Evolutionary conservation across 169 alveolate species (phyloP).

Genomic region (Eimeria falciformis): DNA sequence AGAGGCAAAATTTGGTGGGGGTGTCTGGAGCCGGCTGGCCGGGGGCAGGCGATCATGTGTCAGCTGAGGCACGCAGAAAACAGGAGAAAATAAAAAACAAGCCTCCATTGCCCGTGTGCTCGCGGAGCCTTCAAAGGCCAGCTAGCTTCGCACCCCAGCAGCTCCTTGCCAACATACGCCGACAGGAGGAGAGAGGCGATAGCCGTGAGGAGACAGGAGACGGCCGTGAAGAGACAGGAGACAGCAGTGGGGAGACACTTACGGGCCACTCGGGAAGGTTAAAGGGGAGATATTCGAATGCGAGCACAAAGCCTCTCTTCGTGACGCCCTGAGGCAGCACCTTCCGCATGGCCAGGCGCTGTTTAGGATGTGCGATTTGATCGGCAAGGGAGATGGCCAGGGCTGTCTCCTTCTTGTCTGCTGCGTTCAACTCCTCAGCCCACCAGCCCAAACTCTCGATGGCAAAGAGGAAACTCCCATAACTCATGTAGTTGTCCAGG

Average conservation of each 20-base stretch:
- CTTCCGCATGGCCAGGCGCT: not conserved
- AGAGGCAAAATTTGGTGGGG: not conserved
- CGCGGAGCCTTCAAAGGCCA: too few relatives aligned
- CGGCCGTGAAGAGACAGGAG: too few relatives aligned
- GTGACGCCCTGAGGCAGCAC: constrained; percentile 23
- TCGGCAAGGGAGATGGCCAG: constrained; percentile 14
- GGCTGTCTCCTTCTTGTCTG: constrained; percentile 45
- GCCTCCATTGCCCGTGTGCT: too few relatives aligned
- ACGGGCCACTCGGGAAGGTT: constrained; percentile 77
- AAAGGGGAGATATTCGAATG: constrained; percentile 39
- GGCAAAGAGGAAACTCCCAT: not conserved
- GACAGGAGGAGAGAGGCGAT: too few relatives aligned
- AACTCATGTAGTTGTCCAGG: not conserved
- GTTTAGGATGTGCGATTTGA: not conserved
- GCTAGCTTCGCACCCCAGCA: too few relatives aligned
- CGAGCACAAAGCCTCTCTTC: constrained; percentile 42
- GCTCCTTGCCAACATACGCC: too few relatives aligned
- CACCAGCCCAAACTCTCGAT: constrained; percentile 50
- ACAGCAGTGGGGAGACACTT: too few relatives aligned
- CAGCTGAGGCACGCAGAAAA: not conserved
- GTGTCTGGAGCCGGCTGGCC: not conserved
- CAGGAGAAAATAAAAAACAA: too few relatives aligned
- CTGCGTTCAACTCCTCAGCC: constrained; percentile 21
- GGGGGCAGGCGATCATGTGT: not conserved
- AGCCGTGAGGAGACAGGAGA: too few relatives aligned